Percentiles rank a stretch among this genome's conserved stretches.
phyloP scores from a whole-genome alignment of 1,139 yeast species.

The Insectozyma bohioensis region DNA sequence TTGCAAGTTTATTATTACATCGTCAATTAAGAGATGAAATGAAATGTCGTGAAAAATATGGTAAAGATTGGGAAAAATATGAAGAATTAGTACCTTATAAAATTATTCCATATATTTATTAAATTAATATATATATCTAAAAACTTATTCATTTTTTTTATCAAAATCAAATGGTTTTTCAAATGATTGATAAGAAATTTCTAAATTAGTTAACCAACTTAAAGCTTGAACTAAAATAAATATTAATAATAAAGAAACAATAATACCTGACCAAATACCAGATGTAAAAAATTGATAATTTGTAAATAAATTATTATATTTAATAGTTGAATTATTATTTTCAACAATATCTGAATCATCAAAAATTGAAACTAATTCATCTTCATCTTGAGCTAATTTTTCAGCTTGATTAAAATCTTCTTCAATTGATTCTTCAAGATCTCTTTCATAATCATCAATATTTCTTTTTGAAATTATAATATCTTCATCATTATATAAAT shows the following conservation, averaged over 20 bases:
- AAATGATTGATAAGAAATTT: slow-evolving; percentile 70
- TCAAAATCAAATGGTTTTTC: slow-evolving; percentile 64
- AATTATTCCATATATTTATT: slow-evolving; percentile 86
- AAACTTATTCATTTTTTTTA: slow-evolving; percentile 55
- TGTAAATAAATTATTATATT: slow-evolving; percentile 31
- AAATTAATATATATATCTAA: slow-evolving; percentile 9
- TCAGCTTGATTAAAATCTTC: slow-evolving; percentile 36
- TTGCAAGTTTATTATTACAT: slow-evolving; percentile 78
- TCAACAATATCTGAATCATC: slow-evolving; percentile 12
- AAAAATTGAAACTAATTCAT: slow-evolving; percentile 22
- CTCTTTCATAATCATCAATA: slow-evolving; percentile 17
- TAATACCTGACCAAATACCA: slow-evolving; percentile 67
- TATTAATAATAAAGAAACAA: slow-evolving; percentile 56
- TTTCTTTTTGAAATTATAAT: slow-evolving; percentile 13
- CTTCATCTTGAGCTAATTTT: slow-evolving; percentile 30
- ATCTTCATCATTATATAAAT: slow-evolving; percentile 20
- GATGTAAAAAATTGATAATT: slow-evolving; percentile 45
- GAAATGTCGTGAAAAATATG: slow-evolving; percentile 85
- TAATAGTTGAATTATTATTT: slow-evolving; percentile 11
- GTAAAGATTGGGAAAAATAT: slow-evolving; percentile 81
- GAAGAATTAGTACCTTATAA: slow-evolving; percentile 80
- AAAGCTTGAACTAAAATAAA: slow-evolving; percentile 55
- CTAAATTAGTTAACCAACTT: slow-evolving; percentile 58
- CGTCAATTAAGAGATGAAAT: slow-evolving; percentile 91
- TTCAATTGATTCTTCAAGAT: slow-evolving; percentile 30